These are phyloP conservation scores for Prunella vulgaris DNA, from an alignment of 257 asterid species.

Conservation along the genomic window DNA sequence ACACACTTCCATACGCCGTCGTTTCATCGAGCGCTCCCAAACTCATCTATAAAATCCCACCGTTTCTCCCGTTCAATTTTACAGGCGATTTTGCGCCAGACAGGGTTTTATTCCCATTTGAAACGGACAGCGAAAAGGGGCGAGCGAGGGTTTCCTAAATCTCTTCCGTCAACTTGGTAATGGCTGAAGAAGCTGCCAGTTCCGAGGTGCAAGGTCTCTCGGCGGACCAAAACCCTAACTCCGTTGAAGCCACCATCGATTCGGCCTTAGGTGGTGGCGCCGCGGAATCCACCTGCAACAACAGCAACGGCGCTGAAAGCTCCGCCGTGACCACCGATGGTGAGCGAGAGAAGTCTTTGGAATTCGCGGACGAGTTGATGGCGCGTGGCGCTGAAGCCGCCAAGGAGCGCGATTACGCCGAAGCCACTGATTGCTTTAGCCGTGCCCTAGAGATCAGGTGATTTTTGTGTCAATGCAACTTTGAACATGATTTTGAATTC, in stretches of 20 bases:
- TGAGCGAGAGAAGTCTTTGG: conserved; percentile 51
- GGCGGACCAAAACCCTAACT: conserved; percentile 39
- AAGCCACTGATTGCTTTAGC: conserved; percentile 86
- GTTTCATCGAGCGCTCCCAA: not conserved
- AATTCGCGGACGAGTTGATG: conserved; percentile 59
- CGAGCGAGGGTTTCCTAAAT: conserved; percentile 10
- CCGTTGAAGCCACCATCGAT: conserved; percentile 56
- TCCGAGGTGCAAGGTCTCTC: conserved; percentile 28
- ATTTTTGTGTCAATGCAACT: not conserved
- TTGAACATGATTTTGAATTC: not conserved
- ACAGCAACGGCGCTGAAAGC: conserved; percentile 32
- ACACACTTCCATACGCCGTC: not conserved
- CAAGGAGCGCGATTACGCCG: conserved; percentile 59
- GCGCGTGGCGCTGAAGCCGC: conserved; percentile 59
- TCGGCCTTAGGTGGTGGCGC: conserved; percentile 40
- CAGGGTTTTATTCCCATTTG: conserved; percentile 17
- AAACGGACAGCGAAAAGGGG: not conserved
- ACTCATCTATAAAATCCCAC: not conserved
- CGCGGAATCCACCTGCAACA: conserved; percentile 60
- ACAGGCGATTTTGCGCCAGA: conserved; percentile 30
- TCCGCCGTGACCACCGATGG: conserved; percentile 33
- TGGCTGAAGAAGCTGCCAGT: conserved; percentile 57
- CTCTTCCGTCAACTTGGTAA: conserved; percentile 16
- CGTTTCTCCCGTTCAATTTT: not conserved
- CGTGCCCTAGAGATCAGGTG: conserved; percentile 97